Conservation (phyloP, 192 early-diverging fungal genomes). For the Umbelopsis sp. region DNA sequence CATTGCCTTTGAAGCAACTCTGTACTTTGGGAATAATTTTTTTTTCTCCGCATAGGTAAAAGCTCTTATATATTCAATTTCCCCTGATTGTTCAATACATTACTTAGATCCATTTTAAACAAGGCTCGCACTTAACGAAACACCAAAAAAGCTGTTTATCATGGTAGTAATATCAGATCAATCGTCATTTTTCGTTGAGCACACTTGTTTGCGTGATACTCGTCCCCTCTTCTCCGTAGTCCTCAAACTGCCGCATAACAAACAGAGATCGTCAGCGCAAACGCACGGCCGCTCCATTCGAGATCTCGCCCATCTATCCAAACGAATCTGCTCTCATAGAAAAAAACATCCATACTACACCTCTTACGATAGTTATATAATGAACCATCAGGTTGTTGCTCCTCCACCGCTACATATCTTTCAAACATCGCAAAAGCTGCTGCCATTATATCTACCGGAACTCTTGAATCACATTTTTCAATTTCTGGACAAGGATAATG, state of each 20-base stretch:
- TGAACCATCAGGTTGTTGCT: not conserved
- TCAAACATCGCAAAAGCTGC: not conserved
- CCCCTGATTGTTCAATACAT: constrained; percentile 2
- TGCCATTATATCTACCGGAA: constrained; percentile 43
- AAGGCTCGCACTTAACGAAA: constrained; percentile 14
- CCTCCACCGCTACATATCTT: not conserved
- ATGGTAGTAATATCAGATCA: not conserved
- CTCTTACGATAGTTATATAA: not conserved
- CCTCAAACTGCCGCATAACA: constrained; percentile 8
- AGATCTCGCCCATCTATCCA: not conserved
- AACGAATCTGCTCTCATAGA: not conserved
- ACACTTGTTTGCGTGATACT: constrained; percentile 1
- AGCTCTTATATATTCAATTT: not conserved
- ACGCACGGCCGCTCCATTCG: constrained; percentile 10
- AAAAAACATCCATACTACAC: not conserved
- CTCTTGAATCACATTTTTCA: constrained; percentile 49
- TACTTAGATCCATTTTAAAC: constrained; percentile 14
- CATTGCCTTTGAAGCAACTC: too few relatives aligned
- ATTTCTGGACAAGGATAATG: constrained; percentile 31
- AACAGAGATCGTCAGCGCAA: constrained; percentile 16
- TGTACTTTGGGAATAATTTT: not conserved
- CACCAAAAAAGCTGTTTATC: not conserved
- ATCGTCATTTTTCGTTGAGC: constrained; percentile 11
- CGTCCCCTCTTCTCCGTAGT: constrained; percentile 14
- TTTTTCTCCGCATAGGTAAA: constrained; percentile 5